Evolutionary conservation across 2,329 filamentous ascomycete genomes (phyloP), one percentile per base, ranked within the genome.

Genomic region (Paraphaeosphaeria minitans): DNA sequence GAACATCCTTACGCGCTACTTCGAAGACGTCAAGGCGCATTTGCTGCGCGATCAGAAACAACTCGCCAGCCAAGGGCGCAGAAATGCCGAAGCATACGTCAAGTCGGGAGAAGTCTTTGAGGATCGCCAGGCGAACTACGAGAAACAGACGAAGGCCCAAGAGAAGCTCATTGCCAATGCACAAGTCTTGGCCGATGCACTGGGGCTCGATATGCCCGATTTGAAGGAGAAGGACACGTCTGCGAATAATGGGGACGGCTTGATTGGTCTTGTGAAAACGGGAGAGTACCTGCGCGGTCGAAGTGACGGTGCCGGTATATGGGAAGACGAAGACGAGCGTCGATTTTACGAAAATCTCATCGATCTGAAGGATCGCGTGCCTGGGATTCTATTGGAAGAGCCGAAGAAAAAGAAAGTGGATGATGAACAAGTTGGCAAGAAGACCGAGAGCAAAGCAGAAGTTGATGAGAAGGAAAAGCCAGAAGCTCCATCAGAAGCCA

Each of bases 61-160:
- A 42, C 89, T 99, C 42, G 86, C 88, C 54, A 87, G 86, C 27
- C 95, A 99, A 78, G 92, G 91, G 55, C 91, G 93, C 63, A 93
- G 94, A 67, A 99, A 99, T 78, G 94, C 95, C 0, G 95, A 99
- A 77, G 95, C 94, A 6, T 99, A 99, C 70, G 94, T 99, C 69
- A 97, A 97, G 72, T 98, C 95, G 39, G 95, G 95, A 2, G 95
- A 99, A 74, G 94, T 99, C 5, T 98, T 99, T 64, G 95, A 99
- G 75, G 95, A 99, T 72, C 90, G 95, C 52, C 95, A 99, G 75
- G 87, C 93, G 55, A 98, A 93, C 72, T 97, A 96, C 66, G 96
- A 99, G 75, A 97, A 93, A 76, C 90, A 95, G 67, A 83, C 93
- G 57, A 99, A 98, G 77, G 85, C 90, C 0, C 92, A 98, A 72